Evolutionary conservation across 2,329 filamentous ascomycete species (phyloP).

Genomic region (Penicillium sp.): DNA sequence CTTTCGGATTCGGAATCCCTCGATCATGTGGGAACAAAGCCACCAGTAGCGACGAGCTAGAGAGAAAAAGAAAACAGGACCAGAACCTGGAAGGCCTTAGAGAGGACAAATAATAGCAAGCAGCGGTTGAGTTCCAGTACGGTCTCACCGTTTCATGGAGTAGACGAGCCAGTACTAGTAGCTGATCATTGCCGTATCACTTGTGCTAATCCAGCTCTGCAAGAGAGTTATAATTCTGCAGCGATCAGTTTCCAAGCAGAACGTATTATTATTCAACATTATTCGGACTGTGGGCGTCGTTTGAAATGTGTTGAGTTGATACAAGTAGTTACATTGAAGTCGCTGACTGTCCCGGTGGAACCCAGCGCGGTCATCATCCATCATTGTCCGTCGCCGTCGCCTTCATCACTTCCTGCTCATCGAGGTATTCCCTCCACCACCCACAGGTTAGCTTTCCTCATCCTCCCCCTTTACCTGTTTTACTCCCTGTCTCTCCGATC

Average conservation of each 20-base stretch:
- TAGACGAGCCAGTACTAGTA: not conserved
- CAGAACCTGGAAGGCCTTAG: conserved; percentile 1
- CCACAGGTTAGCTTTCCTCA: conserved; percentile 2
- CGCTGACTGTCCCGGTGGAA: conserved; percentile 20
- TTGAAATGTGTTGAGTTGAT: conserved; percentile 5
- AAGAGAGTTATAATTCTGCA: not conserved
- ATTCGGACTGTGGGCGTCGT: not conserved
- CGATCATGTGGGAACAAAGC: conserved; percentile 4
- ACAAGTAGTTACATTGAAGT: not conserved
- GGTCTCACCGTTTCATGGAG: conserved; percentile 1
- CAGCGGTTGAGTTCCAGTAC: not conserved
- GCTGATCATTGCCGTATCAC: conserved; percentile 3
- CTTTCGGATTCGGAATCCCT: conserved; percentile 9
- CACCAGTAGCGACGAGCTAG: conserved; percentile 1
- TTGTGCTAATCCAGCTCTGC: not conserved
- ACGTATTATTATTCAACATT: not conserved
- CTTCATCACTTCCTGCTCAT: conserved; percentile 12
- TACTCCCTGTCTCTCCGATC: conserved; percentile 2
- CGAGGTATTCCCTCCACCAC: conserved; percentile 16
- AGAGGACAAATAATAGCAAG: not conserved
- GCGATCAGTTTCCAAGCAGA: not conserved
- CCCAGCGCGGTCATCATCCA: not conserved
- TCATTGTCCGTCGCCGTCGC: conserved; percentile 1
- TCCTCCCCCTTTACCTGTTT: not conserved
- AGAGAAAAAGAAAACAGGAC: conserved; percentile 5